Base-by-base conservation (phyloP, 2,329 filamentous ascomycete species). In the Pezicula carpinea region DNA sequence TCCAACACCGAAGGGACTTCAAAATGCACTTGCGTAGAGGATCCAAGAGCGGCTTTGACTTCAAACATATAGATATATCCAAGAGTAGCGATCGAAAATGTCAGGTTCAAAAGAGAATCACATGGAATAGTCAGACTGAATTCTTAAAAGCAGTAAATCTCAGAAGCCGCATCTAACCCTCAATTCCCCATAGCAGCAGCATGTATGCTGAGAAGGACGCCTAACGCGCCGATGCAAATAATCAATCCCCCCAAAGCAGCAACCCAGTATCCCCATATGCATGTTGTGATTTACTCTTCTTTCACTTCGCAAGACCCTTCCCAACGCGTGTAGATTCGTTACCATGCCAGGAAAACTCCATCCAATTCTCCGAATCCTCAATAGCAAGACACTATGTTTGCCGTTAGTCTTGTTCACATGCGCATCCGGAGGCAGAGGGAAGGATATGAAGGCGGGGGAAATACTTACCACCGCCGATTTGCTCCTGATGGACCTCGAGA, bases 401-500 rank as follows among this genome's bases (percentile, higher is more conserved):
- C 26, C 26, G 6, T 29, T 11, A 29, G 26, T 6, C 13, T 29
- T 29, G 26, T 3, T 11, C 26, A 6, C 13, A 29, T 11, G 26
- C 26, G 3, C 26, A 4, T 29, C 13, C 13, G 10, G 26, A 4
- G n/a, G 26, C 10, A 10, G 13, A 29, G 13, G 13, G 26, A 8
- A 10, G 3, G 8, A 29, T 29, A 4, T 29, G 4, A 10, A 10
- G 8, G 26, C 8, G 10, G 13, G 26, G 26, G 10, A 29, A 29
- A 29, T 51, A 62, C 35, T 49, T 47, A 18, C 52, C 69, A 51
- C 91, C 92, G 51, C 93, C 93, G 52, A 97, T 93, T 72, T 99
- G 93, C 68, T 99, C 93, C 68, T 97, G 93, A 67, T 97, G 92
- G 21, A 99, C 93, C 65, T 99, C 93, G 21, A 99, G 83, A 1